Conservation (phyloP, 306 rosid genomes). For the Medicago lupulina region DNA sequence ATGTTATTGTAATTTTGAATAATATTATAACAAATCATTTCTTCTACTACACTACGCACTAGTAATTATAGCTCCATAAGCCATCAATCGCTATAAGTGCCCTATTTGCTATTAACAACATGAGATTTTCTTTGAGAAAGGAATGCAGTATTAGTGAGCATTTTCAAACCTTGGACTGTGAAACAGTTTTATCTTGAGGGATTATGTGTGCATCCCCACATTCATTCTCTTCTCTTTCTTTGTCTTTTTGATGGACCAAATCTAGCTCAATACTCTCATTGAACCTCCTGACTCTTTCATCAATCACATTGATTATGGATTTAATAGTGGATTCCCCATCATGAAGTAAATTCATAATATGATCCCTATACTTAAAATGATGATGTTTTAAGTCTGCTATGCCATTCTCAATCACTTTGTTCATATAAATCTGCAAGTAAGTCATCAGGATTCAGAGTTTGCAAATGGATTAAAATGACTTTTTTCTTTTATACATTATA, state of each 20-base stretch:
- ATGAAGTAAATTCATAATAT: conserved; percentile 61
- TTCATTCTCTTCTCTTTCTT: conserved; percentile 59
- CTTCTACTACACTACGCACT: not conserved
- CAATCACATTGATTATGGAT: conserved; percentile 57
- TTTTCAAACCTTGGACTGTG: conserved; percentile 58
- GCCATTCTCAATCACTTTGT: conserved; percentile 56
- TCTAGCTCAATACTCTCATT: conserved; percentile 46
- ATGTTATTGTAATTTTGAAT: conserved; percentile 7
- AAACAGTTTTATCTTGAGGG: conserved; percentile 48
- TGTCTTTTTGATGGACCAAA: conserved; percentile 54
- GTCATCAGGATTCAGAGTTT: conserved; percentile 41
- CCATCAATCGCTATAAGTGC: conserved; percentile 20
- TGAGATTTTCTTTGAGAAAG: conserved; percentile 27
- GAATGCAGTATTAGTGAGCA: conserved; percentile 24
- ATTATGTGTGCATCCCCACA: conserved; percentile 64
- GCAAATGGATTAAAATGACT: conserved; percentile 31
- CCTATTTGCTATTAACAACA: conserved; percentile 24
- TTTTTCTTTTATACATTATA: conserved; percentile 16
- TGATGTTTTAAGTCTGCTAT: conserved; percentile 59
- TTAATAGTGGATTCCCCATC: conserved; percentile 71
- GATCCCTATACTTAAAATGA: conserved; percentile 65
- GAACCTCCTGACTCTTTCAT: conserved; percentile 56
- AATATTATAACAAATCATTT: conserved; percentile 29
- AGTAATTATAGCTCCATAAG: conserved; percentile 17
- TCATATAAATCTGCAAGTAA: conserved; percentile 61